A percentile compares a stretch with the other conserved stretches of the same genome.
These are phyloP conservation scores for Schizophyllum commune DNA, from an alignment of 1,284 basidiomycete species.

Conservation along the genomic window DNA sequence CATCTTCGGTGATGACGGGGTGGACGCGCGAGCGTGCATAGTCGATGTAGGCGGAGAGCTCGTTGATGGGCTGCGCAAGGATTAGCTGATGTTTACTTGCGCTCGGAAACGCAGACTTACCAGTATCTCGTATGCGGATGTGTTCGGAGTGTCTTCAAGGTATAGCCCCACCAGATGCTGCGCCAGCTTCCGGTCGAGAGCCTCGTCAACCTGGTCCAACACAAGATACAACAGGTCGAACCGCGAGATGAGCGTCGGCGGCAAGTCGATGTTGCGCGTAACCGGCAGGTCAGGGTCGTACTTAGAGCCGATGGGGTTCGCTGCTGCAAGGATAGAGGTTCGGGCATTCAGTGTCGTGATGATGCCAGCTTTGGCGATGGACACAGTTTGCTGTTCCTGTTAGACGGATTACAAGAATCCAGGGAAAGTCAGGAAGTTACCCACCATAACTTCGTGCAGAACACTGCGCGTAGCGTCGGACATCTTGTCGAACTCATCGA, in stretches of 20 bases:
- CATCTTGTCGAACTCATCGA: slow-evolving; percentile 99
- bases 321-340: slow-evolving; percentile 94
- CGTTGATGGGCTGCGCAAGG: slow-evolving; percentile 66
- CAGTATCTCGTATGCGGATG: slow-evolving; percentile 66
- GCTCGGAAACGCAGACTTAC: too few relatives aligned
- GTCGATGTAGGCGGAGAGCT: slow-evolving; percentile 91
- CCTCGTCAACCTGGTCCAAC: slow-evolving; percentile 91
- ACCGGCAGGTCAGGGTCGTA: slow-evolving; percentile 90
- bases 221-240: slow-evolving; percentile 99
- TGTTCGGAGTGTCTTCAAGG: slow-evolving; percentile 81
- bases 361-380: slow-evolving; percentile 99
- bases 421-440: slow-evolving; percentile 14
- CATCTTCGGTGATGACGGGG: slow-evolving; percentile 84
- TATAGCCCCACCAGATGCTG: slow-evolving; percentile 93
- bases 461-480: slow-evolving; percentile 94
- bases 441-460: slow-evolving; percentile 97
- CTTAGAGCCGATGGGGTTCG: slow-evolving; percentile 94
- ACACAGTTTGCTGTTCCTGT: slow-evolving; percentile 99
- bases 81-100: too few relatives aligned
- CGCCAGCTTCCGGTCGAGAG: slow-evolving; percentile 82
- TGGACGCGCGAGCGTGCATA: slow-evolving; percentile 87
- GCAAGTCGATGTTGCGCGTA: slow-evolving; percentile 85
- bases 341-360: slow-evolving; percentile 97
- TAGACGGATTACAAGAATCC: background rate
- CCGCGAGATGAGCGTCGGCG: slow-evolving; percentile 94